These are phyloP conservation scores for Neurospora sp. DNA, from an alignment of 2,329 filamentous ascomycete species.

Conservation along the genomic window DNA sequence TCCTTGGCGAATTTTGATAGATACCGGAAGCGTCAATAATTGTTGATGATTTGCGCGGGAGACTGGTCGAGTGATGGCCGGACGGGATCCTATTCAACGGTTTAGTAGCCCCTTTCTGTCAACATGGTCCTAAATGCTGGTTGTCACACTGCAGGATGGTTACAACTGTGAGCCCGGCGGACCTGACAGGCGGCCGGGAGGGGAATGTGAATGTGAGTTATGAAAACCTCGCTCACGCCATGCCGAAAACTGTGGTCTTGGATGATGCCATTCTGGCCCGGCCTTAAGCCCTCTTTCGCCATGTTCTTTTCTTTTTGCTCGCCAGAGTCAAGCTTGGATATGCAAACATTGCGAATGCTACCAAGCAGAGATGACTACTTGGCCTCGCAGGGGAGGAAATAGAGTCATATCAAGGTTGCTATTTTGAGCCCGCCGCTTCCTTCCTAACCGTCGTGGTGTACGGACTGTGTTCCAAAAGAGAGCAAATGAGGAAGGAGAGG, in stretches of 20 bases:
- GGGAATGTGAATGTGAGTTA: not conserved
- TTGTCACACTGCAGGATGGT: not conserved
- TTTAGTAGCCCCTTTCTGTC: not conserved
- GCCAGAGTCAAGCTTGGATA: not conserved
- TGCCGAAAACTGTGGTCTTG: not conserved
- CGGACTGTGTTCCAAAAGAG: not conserved
- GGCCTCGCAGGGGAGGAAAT: not conserved
- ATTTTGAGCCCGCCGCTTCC: not conserved
- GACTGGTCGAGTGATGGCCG: not conserved
- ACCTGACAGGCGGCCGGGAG: not conserved
- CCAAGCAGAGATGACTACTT: not conserved
- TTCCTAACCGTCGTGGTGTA: no score
- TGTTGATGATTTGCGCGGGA: not conserved
- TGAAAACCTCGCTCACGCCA: not conserved
- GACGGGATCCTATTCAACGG: not conserved
- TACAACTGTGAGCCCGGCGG: not conserved
- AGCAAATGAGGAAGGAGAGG: not conserved
- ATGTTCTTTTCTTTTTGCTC: not conserved
- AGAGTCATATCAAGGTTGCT: not conserved
- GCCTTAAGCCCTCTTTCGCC: not conserved
- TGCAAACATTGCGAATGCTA: not conserved
- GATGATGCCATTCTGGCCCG: not conserved
- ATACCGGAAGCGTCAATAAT: not conserved
- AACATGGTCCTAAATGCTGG: not conserved
- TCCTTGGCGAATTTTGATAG: not conserved